Conservation (phyloP, 176 grass and related monocot genomes). For the Zea luxurians region DNA sequence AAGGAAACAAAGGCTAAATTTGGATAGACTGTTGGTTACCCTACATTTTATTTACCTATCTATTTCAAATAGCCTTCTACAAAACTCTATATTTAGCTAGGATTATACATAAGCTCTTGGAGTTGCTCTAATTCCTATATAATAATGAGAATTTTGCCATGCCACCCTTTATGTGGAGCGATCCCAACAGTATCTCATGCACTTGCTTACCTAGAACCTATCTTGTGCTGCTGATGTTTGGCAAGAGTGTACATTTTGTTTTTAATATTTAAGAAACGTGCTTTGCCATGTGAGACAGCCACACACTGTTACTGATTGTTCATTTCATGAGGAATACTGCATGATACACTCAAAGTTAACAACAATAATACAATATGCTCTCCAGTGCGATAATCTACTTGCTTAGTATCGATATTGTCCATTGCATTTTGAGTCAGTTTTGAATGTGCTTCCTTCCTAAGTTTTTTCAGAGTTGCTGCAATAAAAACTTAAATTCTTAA, state of each 20-base stretch:
- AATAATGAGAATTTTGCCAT: not conserved
- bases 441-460: not conserved
- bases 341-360: not conserved
- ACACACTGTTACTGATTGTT: not conserved
- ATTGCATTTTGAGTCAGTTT: not conserved
- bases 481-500: conserved; percentile 15
- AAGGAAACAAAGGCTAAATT: too few species aligned
- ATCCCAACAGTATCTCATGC: not conserved
- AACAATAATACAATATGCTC: not conserved
- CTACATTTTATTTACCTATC: too few species aligned
- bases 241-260: conserved; percentile 9
- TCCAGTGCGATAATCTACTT: conserved; percentile 6
- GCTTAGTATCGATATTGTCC: not conserved
- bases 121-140: not conserved
- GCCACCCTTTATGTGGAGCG: not conserved
- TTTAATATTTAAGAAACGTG: conserved; percentile 17
- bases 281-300: not conserved
- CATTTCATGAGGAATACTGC: not conserved
- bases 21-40: too few species aligned
- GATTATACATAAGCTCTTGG: too few species aligned
- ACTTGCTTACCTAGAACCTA: conserved; percentile 7
- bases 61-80: too few species aligned
- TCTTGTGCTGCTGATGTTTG: not conserved
- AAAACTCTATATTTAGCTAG: too few species aligned
- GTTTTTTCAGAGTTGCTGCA: not conserved